These are phyloP conservation scores for Cymbomonas tetramitiformis DNA, from an alignment of 139 green algal genomes.

Conservation along the genomic window DNA sequence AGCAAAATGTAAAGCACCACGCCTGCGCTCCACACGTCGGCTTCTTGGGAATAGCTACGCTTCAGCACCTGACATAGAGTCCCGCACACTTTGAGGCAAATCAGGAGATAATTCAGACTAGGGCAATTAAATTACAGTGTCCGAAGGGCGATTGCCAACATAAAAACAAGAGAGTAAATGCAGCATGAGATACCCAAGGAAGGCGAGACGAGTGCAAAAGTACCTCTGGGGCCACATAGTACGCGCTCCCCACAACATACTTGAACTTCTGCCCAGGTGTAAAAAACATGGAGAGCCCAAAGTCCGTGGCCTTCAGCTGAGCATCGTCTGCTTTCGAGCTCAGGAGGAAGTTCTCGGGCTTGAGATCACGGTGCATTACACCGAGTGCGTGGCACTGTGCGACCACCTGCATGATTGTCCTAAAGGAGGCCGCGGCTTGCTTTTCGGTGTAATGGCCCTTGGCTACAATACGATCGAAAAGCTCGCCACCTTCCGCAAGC, in stretches of 20 bases:
- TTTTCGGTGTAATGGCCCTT: slow-evolving; percentile 69
- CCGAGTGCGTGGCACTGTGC: slow-evolving; percentile 79
- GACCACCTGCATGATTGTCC: slow-evolving; percentile 80
- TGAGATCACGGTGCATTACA: slow-evolving; percentile 79
- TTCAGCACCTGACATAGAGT: too few species aligned
- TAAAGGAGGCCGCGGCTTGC: slow-evolving; percentile 57
- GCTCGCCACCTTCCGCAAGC: slow-evolving; percentile 79
- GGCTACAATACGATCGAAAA: slow-evolving; percentile 89
- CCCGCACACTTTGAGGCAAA: too few species aligned
- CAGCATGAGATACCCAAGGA: slow-evolving; percentile 1
- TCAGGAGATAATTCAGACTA: too few species aligned
- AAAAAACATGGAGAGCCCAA: slow-evolving; percentile 77
- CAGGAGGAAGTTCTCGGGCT: slow-evolving; percentile 94
- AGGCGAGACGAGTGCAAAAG: too few species aligned
- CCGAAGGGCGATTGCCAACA: too few species aligned
- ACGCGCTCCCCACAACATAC: slow-evolving; percentile 78
- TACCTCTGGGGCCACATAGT: slow-evolving; percentile 89
- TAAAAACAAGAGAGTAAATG: too few species aligned
- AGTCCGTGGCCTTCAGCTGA: slow-evolving; percentile 81
- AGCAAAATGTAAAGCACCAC: slow-evolving; percentile 97
- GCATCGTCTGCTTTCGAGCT: slow-evolving; percentile 39
- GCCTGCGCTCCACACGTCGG: slow-evolving; percentile 82
- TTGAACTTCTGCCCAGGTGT: slow-evolving; percentile 66
- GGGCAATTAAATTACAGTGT: too few species aligned
- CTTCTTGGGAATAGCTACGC: slow-evolving; percentile 58